phyloP scores from a whole-genome alignment of 352 stramenopile species.

The Phytophthora cactorum region DNA sequence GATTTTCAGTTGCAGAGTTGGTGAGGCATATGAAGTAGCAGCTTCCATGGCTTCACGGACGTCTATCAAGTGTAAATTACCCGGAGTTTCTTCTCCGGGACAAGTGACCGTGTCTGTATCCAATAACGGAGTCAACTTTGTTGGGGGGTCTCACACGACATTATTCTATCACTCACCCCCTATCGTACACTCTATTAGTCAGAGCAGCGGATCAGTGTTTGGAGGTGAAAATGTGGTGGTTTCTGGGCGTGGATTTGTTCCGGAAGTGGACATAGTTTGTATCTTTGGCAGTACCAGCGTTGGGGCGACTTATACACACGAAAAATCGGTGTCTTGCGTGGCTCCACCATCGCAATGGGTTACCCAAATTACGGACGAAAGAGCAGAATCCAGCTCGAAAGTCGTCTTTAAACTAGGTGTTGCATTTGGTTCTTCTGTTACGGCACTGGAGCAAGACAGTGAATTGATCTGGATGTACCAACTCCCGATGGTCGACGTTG shows the following conservation, averaged over 20 bases:
- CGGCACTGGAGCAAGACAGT: background rate
- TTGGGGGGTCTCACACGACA: conserved; percentile 17
- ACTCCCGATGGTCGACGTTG: conserved; percentile 18
- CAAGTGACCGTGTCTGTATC: conserved; percentile 35
- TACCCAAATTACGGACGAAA: background rate
- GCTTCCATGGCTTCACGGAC: conserved; percentile 34
- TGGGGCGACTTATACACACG: conserved; percentile 20
- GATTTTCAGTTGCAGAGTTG: conserved; percentile 40
- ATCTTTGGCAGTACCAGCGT: conserved; percentile 19
- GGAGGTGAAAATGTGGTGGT: conserved; percentile 37
- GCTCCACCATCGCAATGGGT: conserved; percentile 36
- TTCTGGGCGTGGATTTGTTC: conserved; percentile 28
- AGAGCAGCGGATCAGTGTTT: conserved; percentile 34
- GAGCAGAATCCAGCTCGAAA: background rate
- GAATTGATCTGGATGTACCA: conserved; percentile 31
- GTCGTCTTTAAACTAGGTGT: conserved; percentile 2
- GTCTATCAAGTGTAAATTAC: conserved; percentile 40
- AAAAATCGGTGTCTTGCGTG: conserved; percentile 21
- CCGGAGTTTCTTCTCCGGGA: conserved; percentile 12
- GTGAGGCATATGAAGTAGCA: conserved; percentile 22
- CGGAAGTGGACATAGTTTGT: conserved; percentile 29
- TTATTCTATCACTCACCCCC: conserved; percentile 31
- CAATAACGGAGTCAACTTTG: conserved; percentile 51
- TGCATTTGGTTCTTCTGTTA: background rate
- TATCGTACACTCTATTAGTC: conserved; percentile 5